Conservation (phyloP, 495 filamentous ascomycete genomes). For the Neurospora cerealis region DNA sequence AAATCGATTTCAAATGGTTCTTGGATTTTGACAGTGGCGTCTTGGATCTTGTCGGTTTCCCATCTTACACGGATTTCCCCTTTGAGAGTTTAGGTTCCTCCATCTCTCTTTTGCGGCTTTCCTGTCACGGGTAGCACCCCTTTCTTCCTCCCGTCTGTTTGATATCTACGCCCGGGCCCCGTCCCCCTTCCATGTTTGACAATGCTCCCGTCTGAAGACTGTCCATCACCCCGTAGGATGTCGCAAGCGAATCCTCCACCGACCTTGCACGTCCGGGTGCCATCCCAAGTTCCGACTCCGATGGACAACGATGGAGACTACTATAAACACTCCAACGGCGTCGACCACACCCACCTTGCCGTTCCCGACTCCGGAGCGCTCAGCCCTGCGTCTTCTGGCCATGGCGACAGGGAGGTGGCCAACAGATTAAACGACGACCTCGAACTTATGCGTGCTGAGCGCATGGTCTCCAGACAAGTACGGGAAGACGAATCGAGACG, state of each 20-base stretch:
- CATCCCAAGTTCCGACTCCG: conserved; percentile 9
- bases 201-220: background rate
- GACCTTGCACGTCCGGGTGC: conserved; percentile 17
- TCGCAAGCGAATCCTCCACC: conserved; percentile 1
- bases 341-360: conserved; percentile 12
- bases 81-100: background rate
- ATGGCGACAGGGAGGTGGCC: conserved; percentile 45
- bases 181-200: background rate
- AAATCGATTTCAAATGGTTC: background rate
- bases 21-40: background rate
- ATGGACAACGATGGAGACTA: conserved; percentile 13
- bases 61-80: background rate
- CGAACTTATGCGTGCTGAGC: conserved; percentile 72
- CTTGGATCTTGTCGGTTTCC: background rate
- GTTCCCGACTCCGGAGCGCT: conserved; percentile 5
- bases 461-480: conserved; percentile 48
- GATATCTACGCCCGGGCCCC: background rate
- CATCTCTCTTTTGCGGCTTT: background rate
- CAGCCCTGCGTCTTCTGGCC: conserved; percentile 11
- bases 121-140: background rate
- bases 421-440: conserved; percentile 75
- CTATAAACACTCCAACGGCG: conserved; percentile 10
- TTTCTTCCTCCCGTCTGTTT: background rate
- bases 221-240: background rate
- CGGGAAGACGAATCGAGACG: conserved; percentile 28